These are phyloP conservation scores for Colletotrichum brevisporum DNA, from an alignment of 2,329 filamentous ascomycete species.

Conservation along the genomic window DNA sequence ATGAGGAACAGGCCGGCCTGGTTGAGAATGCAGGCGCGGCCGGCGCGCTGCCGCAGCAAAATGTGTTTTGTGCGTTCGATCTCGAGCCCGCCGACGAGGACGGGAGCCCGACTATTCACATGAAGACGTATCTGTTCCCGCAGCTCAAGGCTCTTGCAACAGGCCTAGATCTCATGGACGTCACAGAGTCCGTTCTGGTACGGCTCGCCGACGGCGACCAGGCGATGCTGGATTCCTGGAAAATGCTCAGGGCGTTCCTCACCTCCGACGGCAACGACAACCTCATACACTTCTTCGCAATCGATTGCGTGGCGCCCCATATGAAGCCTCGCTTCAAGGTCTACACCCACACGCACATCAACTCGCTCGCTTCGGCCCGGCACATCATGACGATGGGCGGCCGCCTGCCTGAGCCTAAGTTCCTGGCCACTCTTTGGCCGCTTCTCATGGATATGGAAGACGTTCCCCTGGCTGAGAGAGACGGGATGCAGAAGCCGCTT, in stretches of 20 bases:
- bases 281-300: slow-evolving; percentile 16
- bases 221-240: not conserved
- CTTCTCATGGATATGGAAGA: slow-evolving; percentile 10
- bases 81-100: too few relatives aligned
- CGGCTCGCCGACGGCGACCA: slow-evolving; percentile 7
- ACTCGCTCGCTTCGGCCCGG: not conserved
- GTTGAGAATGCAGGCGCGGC: too few relatives aligned
- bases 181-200: slow-evolving; percentile 3
- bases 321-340: slow-evolving; percentile 14
- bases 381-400: slow-evolving; percentile 7
- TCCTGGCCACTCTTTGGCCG: not conserved
- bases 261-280: not conserved
- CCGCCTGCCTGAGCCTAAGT: not conserved
- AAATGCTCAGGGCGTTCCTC: slow-evolving; percentile 7
- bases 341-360: slow-evolving; percentile 9
- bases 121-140: too few relatives aligned
- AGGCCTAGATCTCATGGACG: not conserved
- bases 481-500: slow-evolving; percentile 1
- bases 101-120: too few relatives aligned
- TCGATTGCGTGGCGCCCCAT: not conserved
- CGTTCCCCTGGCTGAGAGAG: not conserved
- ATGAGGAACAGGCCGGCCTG: too few relatives aligned
- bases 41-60: too few relatives aligned
- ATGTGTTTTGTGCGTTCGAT: too few relatives aligned
- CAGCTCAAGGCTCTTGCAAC: slow-evolving; percentile 26